Base-by-base conservation (phyloP, 257 asterid species). In the Gardenia jasminoides region DNA sequence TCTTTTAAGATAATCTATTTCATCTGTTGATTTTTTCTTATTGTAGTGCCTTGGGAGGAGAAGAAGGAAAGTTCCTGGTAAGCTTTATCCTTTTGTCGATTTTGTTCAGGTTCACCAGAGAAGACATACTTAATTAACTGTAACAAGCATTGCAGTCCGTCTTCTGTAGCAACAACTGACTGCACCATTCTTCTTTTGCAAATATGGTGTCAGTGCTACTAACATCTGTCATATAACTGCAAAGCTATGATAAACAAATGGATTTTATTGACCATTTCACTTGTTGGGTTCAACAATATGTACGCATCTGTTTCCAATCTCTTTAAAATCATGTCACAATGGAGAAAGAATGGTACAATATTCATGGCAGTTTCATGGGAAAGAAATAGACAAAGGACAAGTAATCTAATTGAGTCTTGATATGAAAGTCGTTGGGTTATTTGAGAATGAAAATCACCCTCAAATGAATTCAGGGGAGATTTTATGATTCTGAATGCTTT, bases 1-100 rank as follows among this genome's bases (percentile, higher is more conserved):
- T 59, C 44, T 76, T 41, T 56, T 48, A 12, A 11, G 30, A 26
- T 31, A 33, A 22, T 39, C 24, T 76, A 46, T 67, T 19, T n/a
- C 77, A 66, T 54, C 82, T 7, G 62, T 56, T 70, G 30, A 69
- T 77, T 76, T 75, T 13, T 83, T 81, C 82, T 82, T 76, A 74
- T 78, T 83, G 74, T 84, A 96, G 98, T 93, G 97, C 90, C 89
- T 96, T 28, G 98, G 97, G 82, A 92, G 87, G 86, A 90, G 84
- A 84, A 84, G 86, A 84, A 87, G 85, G 87, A 87, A 88, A 78
- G 82, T 81, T 80, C 80, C 86, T 67, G 93, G 99, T 93, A 81
- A 83, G 88, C 10, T 56, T 79, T 58, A 78, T 66, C 50, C 30
- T 78, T 54, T 46, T 17, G 28, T 59, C 36, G 16, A 76, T 67